Base-by-base conservation (phyloP, 2,329 filamentous ascomycete species). In the Aspergillus pseudonomiae region DNA sequence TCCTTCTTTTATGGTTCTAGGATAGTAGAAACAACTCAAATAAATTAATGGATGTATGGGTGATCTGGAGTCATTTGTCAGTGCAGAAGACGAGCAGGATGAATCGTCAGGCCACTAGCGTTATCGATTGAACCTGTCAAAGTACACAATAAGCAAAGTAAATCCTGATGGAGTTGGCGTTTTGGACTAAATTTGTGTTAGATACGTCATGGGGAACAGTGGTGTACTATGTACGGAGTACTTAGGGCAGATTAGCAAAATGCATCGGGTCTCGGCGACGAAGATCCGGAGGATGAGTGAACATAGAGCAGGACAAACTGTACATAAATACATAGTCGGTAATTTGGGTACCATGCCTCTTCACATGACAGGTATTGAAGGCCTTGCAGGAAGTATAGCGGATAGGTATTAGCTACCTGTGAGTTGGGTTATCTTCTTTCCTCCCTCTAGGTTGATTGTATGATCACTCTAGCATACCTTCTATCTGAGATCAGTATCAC, bases 221-320 rank as follows among this genome's bases (percentile, higher is more conserved):
- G 45, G 56, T 55, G 57, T 39, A 21, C 32, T 45, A 24, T 24
- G 21, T 24, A 24, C 21, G 21, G 21, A 24, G 57, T 39, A 21
- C 32, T 45, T 30, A 60, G 30, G 62, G 52, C 53, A 50, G 57
- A 52, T 63, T 60, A 52, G n/a, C 59, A 46, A 59, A 34, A 60
- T 50, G 48, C 55, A 58, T 61, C 62, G 63, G 59, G 59, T 58
- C 48, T 59, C 63, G 55, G 63, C 50, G 56, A 21, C 46, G 63
- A 64, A 39, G 59, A 59, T 64, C 59, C 55, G 59, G 54, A 55
- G 32, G 58, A 39, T 48, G 41, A 56, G 52, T 21, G 39, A 55
- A 32, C 10, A 52, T 60, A n/a, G 57, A 56, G 53, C 45, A 56
- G 55, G 24, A 48, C 45, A 14, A 28, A 26, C 45, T 43, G 21